Base-by-base conservation (phyloP, 2,329 filamentous ascomycete genomes). In the Xylaria sp. region DNA sequence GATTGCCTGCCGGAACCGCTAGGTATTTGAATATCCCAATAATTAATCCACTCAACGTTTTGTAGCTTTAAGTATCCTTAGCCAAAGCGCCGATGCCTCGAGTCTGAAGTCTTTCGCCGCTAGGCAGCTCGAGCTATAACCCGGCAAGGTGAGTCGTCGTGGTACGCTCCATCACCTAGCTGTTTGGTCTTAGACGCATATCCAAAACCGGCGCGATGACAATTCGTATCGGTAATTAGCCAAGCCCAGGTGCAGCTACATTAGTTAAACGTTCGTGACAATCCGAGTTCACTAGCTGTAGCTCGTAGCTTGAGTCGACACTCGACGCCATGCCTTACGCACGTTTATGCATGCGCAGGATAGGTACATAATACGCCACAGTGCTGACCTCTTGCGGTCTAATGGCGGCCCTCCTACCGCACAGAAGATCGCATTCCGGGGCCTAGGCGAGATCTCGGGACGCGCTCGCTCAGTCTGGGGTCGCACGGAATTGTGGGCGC, bases 391-490 rank as follows among this genome's bases (percentile, higher is more conserved):
- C 53, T 53, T 39, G 58, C 39, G 48, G 39, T 59, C 57, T 48
- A 50, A 32, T 47, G 54, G 57, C 62, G 50, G 14, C 32, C 42
- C 34, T 53, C 39, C 32, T 50, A 30, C 11, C 11, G 59, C 21
- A 6, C 14, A 21, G 56, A 45, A 51, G 30, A 51, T 45, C 27
- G 34, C 57, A 32, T 32, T 21, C 57, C 45, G 57, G 61, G 57
- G 58, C 66, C 62, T 61, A 68, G 45, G 51, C 61, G 51, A 68
- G 61, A 68, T 58, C 55, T 65, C 45, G 57, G 66, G 61, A 17
- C 36, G 24, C 24, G 24, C 24, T 27, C 24, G 24, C 45, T 42
- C 27, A 42, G 39, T 42, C 27, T 60, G 21, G 50, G 32, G 65
- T 65, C 36, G 17, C 61, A 68, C 32, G 2, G 27, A 39, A 19